These are phyloP conservation scores for Colletotrichum sp. DNA, from an alignment of 2,329 filamentous ascomycete species.

Conservation along the genomic window DNA sequence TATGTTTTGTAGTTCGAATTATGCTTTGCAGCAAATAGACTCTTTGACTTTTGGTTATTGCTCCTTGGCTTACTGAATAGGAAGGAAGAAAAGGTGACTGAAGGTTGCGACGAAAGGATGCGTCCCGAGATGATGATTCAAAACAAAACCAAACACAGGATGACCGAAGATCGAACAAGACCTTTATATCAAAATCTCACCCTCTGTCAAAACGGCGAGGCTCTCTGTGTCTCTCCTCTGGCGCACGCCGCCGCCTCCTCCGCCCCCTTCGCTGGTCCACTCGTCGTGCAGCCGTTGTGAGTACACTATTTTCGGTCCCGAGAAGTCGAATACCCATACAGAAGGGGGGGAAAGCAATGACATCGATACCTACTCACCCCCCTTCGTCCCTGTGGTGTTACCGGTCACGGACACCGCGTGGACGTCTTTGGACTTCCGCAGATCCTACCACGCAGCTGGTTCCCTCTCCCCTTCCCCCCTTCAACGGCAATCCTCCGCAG, in stretches of 20 bases:
- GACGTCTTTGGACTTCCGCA: not conserved
- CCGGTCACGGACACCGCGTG: conserved; percentile 13
- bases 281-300: not conserved
- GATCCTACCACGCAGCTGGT: conserved; percentile 8
- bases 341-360: conserved; percentile 4
- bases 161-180: conserved; percentile 2
- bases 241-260: not conserved
- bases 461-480: not conserved
- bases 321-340: not conserved
- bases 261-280: not conserved
- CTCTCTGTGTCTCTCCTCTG: not conserved
- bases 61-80: not conserved
- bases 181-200: conserved; percentile 5
- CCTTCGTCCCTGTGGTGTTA: not conserved
- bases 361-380: not conserved
- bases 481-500: not conserved
- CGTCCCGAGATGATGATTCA: conserved; percentile 7
- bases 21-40: not conserved
- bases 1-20: not conserved
- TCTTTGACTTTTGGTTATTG: not conserved
- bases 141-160: not conserved
- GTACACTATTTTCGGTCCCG: conserved; percentile 12
- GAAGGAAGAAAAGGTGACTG: not conserved
- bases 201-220: not conserved
- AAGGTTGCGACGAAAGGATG: conserved; percentile 11